These are phyloP conservation scores for Coemansia sp. DNA, from an alignment of 192 early-diverging fungal genomes.

Conservation along the genomic window DNA sequence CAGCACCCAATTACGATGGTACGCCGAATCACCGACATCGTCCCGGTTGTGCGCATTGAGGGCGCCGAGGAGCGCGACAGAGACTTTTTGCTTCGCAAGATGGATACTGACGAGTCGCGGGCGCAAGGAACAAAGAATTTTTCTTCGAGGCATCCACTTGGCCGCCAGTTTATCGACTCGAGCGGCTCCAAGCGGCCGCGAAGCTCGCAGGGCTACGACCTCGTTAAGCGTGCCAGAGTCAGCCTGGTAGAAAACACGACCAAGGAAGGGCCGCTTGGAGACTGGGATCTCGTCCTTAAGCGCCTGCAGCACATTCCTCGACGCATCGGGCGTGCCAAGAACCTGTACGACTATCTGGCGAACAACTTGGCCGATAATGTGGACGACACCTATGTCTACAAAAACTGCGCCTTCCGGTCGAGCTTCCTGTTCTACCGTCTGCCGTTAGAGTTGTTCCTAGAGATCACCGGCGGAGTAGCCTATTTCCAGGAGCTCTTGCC, in stretches of 20 bases:
- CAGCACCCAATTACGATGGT: not conserved
- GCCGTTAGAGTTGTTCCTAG: constrained; percentile 31
- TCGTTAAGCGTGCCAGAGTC: constrained; percentile 17
- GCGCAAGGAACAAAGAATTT: not conserved
- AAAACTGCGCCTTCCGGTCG: constrained; percentile 27
- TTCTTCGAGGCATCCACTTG: not conserved
- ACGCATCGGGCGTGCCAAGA: constrained; percentile 23
- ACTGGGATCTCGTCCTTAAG: not conserved
- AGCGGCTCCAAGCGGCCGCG: not conserved
- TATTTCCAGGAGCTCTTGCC: constrained; percentile 10
- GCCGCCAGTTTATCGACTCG: not conserved
- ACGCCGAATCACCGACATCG: not conserved
- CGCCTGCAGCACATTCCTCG: constrained; percentile 12
- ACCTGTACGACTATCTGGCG: constrained; percentile 30
- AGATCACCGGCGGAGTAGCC: constrained; percentile 19
- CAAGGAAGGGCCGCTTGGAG: not conserved
- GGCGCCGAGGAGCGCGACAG: constrained; percentile 34
- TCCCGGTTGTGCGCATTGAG: constrained; percentile 19
- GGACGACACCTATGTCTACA: constrained; percentile 23
- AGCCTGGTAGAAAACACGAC: not conserved
- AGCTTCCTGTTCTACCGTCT: constrained; percentile 21
- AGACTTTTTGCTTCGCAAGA: constrained; percentile 2
- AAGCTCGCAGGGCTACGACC: not conserved
- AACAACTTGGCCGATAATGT: constrained; percentile 12
- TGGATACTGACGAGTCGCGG: not conserved